Conservation (phyloP, 768 basidiomycete species). For the Mycena venus region DNA sequence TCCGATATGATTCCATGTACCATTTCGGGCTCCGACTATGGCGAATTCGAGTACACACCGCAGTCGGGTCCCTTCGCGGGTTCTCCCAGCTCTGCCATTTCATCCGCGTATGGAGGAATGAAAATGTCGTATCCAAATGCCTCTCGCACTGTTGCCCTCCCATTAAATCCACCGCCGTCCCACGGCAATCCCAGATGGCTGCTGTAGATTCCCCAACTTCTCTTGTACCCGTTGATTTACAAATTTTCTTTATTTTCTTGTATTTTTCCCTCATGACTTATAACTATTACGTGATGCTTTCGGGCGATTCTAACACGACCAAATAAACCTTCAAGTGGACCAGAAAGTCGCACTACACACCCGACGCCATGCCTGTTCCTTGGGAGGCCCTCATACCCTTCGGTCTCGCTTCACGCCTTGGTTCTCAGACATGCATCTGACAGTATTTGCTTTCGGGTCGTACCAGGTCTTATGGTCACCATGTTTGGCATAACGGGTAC, state of each 20-base stretch:
- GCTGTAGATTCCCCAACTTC: background rate
- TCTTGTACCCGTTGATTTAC: background rate
- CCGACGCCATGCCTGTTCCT: conserved; percentile 93
- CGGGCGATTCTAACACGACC: background rate
- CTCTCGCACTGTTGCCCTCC: conserved; percentile 14
- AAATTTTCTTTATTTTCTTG: background rate
- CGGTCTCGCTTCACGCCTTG: conserved; percentile 61
- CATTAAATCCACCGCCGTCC: background rate
- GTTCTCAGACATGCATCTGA: conserved; percentile 13
- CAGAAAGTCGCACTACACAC: background rate
- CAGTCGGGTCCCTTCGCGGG: background rate
- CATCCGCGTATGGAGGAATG: background rate
- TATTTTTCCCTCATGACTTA: background rate
- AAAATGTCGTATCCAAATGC: background rate
- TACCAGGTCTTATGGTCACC: conserved; percentile 80
- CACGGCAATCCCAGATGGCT: background rate
- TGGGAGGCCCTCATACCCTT: conserved; percentile 98
- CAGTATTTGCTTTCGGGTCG: conserved; percentile 10
- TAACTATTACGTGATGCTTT: background rate
- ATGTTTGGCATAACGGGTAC: conserved; percentile 96
- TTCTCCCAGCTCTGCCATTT: conserved; percentile 9
- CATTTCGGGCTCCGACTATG: background rate
- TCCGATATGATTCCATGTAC: background rate
- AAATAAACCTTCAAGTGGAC: background rate
- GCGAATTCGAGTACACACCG: conserved; percentile 10